These are phyloP conservation scores for Ceratobasidium sp. DNA, from an alignment of 1,284 basidiomycete genomes.

Conservation along the genomic window DNA sequence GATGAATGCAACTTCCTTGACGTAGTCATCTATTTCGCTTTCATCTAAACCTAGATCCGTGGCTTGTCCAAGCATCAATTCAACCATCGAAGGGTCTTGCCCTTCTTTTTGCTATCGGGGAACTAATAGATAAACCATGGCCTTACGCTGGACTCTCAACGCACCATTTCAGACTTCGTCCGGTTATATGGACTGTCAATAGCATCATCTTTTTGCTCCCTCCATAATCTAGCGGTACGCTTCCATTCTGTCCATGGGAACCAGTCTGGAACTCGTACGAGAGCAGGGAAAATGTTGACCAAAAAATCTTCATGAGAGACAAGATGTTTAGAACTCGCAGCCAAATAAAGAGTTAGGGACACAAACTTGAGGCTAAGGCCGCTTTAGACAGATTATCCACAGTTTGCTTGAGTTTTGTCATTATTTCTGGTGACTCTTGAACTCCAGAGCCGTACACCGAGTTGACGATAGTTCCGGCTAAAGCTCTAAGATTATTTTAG, in stretches of 20 bases:
- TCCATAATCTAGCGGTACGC: neutral
- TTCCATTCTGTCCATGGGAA: neutral
- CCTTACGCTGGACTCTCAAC: neutral
- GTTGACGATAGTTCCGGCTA: neutral
- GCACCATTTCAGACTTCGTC: neutral
- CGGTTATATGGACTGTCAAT: neutral
- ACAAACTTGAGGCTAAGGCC: neutral
- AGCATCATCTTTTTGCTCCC: neutral
- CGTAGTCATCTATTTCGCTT: neutral
- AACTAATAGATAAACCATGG: neutral
- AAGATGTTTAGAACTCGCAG: neutral
- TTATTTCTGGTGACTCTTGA: neutral
- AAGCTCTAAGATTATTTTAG: neutral
- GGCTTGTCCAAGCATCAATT: neutral
- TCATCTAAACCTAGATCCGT: neutral
- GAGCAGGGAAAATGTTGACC: neutral
- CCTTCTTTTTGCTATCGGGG: neutral
- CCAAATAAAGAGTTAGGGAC: neutral
- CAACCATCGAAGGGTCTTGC: conserved; percentile 19
- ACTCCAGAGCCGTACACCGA: conserved; percentile 19
- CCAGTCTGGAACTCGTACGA: too few species aligned
- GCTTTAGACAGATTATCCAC: neutral
- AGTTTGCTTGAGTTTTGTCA: neutral
- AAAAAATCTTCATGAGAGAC: conserved; percentile 1
- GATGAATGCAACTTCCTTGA: neutral